Evolutionary conservation across 1,284 basidiomycete genomes (phyloP).

Genomic region (Apiotrichum laibachii): DNA sequence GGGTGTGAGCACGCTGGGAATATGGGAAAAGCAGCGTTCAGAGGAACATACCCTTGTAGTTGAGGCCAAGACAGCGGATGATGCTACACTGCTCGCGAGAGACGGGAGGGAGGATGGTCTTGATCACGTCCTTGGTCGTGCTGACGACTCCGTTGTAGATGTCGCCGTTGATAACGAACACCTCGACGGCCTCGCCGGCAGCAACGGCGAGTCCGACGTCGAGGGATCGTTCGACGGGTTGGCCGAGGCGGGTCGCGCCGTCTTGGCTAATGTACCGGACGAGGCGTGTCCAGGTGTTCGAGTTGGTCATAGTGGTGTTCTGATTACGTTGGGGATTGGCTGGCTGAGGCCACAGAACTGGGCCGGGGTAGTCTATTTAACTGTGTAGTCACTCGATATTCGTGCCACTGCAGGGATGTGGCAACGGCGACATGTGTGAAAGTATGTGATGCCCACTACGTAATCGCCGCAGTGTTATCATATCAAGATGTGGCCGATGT

Average conservation of each 20-base stretch:
- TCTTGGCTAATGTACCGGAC: constrained; percentile 33
- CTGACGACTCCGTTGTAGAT: constrained; percentile 11
- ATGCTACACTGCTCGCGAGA: constrained; percentile 34
- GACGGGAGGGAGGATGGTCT: constrained; percentile 31
- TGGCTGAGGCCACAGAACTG: too few species aligned
- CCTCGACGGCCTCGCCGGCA: constrained; percentile 18
- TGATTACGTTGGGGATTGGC: not conserved
- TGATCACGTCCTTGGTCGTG: constrained; percentile 4
- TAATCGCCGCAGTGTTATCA: too few species aligned
- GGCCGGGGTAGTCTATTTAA: too few species aligned
- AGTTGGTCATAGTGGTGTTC: constrained; percentile 8
- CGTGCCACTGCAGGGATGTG: too few species aligned
- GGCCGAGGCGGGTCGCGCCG: constrained; percentile 28
- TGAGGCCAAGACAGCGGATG: constrained; percentile 47
- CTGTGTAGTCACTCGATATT: too few species aligned
- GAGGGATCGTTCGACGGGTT: constrained; percentile 39
- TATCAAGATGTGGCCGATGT: too few species aligned
- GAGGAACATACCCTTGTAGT: constrained; percentile 32
- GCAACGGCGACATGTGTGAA: too few species aligned
- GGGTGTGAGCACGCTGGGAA: too few species aligned
- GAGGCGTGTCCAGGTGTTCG: constrained; percentile 28
- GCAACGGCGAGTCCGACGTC: constrained; percentile 50
- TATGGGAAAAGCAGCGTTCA: too few species aligned
- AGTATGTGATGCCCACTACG: too few species aligned
- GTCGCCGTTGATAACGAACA: constrained; percentile 22